Evolutionary conservation across 345 rosid species (phyloP).

Genomic region (Sisymbrium altissimum): DNA sequence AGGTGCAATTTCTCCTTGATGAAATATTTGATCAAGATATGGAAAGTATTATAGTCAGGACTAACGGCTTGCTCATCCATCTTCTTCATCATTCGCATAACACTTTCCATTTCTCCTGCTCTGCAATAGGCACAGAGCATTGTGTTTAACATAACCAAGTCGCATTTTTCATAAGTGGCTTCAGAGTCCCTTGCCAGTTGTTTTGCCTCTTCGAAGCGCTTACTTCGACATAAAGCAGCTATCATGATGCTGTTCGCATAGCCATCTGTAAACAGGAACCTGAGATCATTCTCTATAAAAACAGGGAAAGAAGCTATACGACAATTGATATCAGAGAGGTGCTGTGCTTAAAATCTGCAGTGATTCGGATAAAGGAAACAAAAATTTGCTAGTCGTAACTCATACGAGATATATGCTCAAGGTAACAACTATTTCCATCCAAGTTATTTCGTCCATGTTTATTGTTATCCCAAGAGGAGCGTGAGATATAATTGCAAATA

Average conservation of each 20-base stretch:
- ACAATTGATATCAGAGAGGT: neutral
- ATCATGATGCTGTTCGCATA: conserved; percentile 93
- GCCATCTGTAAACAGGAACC: conserved; percentile 58
- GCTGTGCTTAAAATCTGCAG: neutral
- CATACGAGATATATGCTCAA: no score
- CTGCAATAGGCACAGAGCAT: conserved; percentile 92
- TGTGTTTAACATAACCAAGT: conserved; percentile 74
- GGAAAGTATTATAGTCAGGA: conserved; percentile 76
- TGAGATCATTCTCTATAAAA: conserved; percentile 3
- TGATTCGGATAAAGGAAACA: no score
- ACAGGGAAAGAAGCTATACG: conserved; percentile 5
- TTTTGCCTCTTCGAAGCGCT: conserved; percentile 82
- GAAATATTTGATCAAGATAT: conserved; percentile 78
- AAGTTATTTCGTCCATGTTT: no score
- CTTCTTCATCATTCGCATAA: conserved; percentile 76
- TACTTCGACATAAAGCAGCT: conserved; percentile 71
- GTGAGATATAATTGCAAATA: no score
- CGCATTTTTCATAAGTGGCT: conserved; percentile 61
- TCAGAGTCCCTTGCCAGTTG: conserved; percentile 70
- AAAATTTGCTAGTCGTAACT: no score
- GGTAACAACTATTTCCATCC: no score
- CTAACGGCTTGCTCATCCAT: conserved; percentile 74
- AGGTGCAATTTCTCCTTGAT: conserved; percentile 71
- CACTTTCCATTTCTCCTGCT: conserved; percentile 81
- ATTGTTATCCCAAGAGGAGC: no score